Evolutionary conservation across 129 eudicot species (phyloP), one percentile per base, ranked within the genome.

Genomic region (Gnaphalium uliginosum): DNA sequence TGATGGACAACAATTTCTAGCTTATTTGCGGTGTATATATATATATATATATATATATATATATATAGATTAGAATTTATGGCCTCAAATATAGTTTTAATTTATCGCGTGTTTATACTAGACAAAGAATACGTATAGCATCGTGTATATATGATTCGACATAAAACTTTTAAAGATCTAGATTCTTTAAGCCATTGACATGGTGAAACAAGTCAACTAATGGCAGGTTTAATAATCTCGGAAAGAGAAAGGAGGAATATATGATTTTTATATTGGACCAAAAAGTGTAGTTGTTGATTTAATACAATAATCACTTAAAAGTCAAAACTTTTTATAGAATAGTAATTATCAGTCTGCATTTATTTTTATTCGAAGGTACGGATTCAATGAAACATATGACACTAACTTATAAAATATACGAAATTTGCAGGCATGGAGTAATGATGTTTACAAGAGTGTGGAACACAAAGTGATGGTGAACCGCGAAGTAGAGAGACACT

Each of bases 381-480:
- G 46, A 26, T 65, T 72, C 68, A 72, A 63, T 71, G 78, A 17
- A 63, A 24, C 66, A 72, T 79, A 61, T 71, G 82, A 62, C 24
- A 33, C 70, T 13, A 70, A 71, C 30, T 54, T 29, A 33, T 32
- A 60, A 74, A 75, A 61, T 61, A 61, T 59, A 53, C 5, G 37
- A 72, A 67, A 58, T 56, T 74, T 78, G 88, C 81, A 85, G 91
- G 91, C 88, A 24, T 84, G 91, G 91, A 87, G 91, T 77, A 87
- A 87, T 27, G 86, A 87, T 22, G 81, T 73, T 21, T 85, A 85
- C 75, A 85, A 81, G 41, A 85, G 88, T 33, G 85, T 85, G 61
- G 88, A 87, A 48, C 91, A 87, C 78, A 84, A 81, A 68, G 91
- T 87, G 78, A 81, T 57, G 77, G 88, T 85, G 41, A 84, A 84